Percentiles rank a stretch among this genome's conserved stretches.
These are phyloP conservation scores for Pichia scutulata DNA, from an alignment of 805 yeast species.

Conservation along the genomic window DNA sequence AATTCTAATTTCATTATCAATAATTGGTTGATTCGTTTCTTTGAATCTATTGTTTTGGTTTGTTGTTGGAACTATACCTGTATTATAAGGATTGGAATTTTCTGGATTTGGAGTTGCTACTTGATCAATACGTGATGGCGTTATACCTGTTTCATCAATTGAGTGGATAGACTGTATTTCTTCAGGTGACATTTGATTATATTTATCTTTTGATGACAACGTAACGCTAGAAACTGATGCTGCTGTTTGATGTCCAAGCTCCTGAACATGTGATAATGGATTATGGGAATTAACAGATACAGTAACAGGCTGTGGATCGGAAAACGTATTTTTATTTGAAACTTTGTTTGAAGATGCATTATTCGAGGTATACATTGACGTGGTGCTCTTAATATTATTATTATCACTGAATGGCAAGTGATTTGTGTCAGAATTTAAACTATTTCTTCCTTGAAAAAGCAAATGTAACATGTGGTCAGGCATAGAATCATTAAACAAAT, in stretches of 20 bases:
- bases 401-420: neutral
- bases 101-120: neutral
- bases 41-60: slow-evolving; percentile 13
- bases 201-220: neutral
- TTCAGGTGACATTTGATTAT: slow-evolving; percentile 3
- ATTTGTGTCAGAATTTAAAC: neutral
- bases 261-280: neutral
- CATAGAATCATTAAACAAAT: slow-evolving; percentile 15
- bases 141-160: neutral
- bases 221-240: slow-evolving; percentile 7
- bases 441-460: slow-evolving; percentile 41
- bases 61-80: slow-evolving; percentile 10
- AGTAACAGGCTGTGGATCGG: neutral
- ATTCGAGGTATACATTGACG: neutral
- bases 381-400: neutral
- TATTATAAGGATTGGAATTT: neutral
- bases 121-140: neutral
- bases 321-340: neutral
- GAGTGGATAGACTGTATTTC: slow-evolving; percentile 4
- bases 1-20: slow-evolving; percentile 25
- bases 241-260: neutral
- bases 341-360: neutral
- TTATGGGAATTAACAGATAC: neutral
- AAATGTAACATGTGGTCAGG: slow-evolving; percentile 44
- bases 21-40: slow-evolving; percentile 11